phyloP scores from a whole-genome alignment of 345 rosid genomes.

The Passiflora organensis region DNA sequence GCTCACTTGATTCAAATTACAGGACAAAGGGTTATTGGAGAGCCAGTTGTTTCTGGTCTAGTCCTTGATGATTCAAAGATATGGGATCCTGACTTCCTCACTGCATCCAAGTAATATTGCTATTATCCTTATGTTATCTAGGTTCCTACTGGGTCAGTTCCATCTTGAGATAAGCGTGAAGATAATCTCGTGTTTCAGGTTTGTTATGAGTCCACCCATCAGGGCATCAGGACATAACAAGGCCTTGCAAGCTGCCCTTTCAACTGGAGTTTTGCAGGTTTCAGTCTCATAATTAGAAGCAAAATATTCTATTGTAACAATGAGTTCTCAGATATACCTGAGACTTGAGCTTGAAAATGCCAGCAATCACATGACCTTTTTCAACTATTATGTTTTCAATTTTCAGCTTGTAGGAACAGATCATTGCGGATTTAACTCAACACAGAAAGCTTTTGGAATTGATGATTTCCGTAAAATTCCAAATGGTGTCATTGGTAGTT shows the following conservation, averaged over 20 bases:
- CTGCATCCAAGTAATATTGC: conserved; percentile 69
- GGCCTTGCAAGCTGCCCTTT: conserved; percentile 89
- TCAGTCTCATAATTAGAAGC: conserved; percentile 5
- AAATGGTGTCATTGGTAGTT: conserved; percentile 90
- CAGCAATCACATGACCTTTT: no score
- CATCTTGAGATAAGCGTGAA: no score
- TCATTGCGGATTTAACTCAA: conserved; percentile 84
- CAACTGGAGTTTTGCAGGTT: conserved; percentile 92
- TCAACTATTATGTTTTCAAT: conserved; percentile 4
- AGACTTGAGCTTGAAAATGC: no score
- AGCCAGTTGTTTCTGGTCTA: conserved; percentile 89
- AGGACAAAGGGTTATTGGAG: conserved; percentile 96
- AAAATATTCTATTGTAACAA: no score
- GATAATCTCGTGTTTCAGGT: conserved; percentile 42
- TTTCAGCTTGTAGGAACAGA: conserved; percentile 97
- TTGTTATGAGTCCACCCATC: conserved; percentile 97
- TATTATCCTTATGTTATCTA: not conserved
- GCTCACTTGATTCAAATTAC: conserved; percentile 25
- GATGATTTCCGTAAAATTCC: conserved; percentile 94
- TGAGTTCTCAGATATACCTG: no score
- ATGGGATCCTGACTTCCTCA: conserved; percentile 80
- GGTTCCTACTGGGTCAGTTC: not conserved
- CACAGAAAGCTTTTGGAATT: conserved; percentile 74
- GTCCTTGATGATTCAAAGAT: conserved; percentile 79
- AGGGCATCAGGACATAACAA: conserved; percentile 80